Base-by-base conservation (phyloP, 768 basidiomycete genomes). In the Chalciporus chontae region DNA sequence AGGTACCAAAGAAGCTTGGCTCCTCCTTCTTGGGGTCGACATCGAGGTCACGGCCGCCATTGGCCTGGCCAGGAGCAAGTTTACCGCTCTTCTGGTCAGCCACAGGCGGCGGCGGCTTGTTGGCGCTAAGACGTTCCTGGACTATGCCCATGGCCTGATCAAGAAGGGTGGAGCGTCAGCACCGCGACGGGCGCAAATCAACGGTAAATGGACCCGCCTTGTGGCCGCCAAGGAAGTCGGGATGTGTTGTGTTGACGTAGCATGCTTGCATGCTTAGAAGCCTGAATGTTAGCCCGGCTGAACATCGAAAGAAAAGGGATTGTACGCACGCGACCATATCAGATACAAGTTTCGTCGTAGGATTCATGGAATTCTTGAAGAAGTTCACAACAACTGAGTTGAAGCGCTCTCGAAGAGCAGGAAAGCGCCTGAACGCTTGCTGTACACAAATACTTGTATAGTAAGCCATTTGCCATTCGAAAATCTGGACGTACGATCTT, bases 191-290 rank as follows among this genome's bases (percentile, higher is more conserved):
- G 17, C 19, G 15, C 40, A 17, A 18, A 41, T 39, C 11, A 19
- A 19, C 8, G 37, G 39, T 7, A 49, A 50, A 27, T 40, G 8
- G 15, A 61, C 62, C 34, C 47, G 78, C 87, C 73, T 87, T 94
- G 73, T 99, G 95, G 19, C 96, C 96, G 54, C 84, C 90, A 65
- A 99, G 81, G 73, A 99, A 98, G 71, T 99, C 96, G 1, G 96
- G 96, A 66, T 99, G 96, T 1, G 95, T 98, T 13, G 96, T 98
- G 73, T 99, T 99, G 62, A 99, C 87, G 66, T 98, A 99, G 68
- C 93, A 95, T 32, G 94, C 93, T 74, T 98, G 95, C 94, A 97
- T 97, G 31, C 89, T 93, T 50, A 36, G 47, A 43, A 47, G 34
- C 15, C 26, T 7, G 0, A 43, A 26, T 40, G 13, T 29, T 43